These are phyloP conservation scores for Penicillium janthinellum DNA, from an alignment of 2,329 filamentous ascomycete genomes.

Conservation along the genomic window DNA sequence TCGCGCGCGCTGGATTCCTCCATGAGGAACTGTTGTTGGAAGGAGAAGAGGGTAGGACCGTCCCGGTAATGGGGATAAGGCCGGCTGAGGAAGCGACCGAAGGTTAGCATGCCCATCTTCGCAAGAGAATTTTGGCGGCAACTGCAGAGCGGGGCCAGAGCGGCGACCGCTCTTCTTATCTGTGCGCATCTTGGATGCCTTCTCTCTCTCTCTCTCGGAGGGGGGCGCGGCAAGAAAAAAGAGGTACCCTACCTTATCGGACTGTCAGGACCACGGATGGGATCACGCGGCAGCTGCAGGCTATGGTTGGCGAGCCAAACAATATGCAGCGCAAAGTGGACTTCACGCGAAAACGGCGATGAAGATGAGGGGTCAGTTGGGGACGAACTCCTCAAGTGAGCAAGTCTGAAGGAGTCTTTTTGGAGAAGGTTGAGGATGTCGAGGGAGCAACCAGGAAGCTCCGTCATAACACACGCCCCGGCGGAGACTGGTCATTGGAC, in stretches of 20 bases:
- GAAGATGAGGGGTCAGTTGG: neutral
- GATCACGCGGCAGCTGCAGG: constrained; percentile 8
- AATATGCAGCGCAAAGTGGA: constrained; percentile 1
- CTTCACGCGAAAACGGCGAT: constrained; percentile 7
- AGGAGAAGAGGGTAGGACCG: constrained; percentile 41
- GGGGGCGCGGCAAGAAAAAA: neutral
- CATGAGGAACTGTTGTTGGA: constrained; percentile 42
- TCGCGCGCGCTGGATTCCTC: constrained; percentile 28
- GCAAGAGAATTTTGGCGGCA: neutral
- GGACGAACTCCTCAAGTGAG: neutral
- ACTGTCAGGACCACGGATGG: constrained; percentile 3
- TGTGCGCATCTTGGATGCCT: neutral
- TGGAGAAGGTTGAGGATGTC: neutral
- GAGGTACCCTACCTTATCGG: constrained; percentile 10
- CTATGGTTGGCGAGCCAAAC: constrained; percentile 19
- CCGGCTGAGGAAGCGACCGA: constrained; percentile 41
- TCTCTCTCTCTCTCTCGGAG: neutral
- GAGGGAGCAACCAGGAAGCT: neutral
- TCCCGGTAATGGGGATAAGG: constrained; percentile 36
- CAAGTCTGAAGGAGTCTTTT: neutral
- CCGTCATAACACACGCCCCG: neutral
- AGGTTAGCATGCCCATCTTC: constrained; percentile 43
- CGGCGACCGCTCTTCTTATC: neutral
- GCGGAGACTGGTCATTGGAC: neutral
- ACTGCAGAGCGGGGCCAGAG: neutral